Conservation (phyloP, 305 asterid genomes). For the Withania somnifera region DNA sequence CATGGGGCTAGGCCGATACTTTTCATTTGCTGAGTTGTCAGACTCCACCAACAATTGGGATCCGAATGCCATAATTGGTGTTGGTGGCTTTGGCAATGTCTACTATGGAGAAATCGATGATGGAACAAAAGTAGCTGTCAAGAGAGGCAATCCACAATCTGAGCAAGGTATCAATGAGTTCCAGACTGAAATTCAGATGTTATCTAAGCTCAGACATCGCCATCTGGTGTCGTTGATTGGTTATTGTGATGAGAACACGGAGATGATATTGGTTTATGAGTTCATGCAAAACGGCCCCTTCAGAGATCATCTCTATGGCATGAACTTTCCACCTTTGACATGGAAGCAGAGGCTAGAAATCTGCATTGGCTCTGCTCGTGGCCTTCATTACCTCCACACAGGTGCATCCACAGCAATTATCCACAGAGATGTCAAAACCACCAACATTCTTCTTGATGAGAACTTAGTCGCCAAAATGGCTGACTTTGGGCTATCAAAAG, state of each 20-base stretch:
- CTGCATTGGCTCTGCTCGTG: slow-evolving; percentile 62
- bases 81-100: slow-evolving; percentile 59
- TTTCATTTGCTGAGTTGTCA: slow-evolving; percentile 29
- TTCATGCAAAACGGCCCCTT: slow-evolving; percentile 54
- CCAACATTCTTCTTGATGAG: slow-evolving; percentile 51
- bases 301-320: slow-evolving; percentile 55
- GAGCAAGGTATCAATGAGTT: slow-evolving; percentile 61
- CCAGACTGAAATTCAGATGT: slow-evolving; percentile 62
- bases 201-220: slow-evolving; percentile 60
- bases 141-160: slow-evolving; percentile 57
- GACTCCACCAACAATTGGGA: slow-evolving; percentile 45
- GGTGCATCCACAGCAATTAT: slow-evolving; percentile 51
- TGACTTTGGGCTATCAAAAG: slow-evolving; percentile 54
- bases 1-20: slow-evolving; percentile 31
- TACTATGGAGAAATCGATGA: slow-evolving; percentile 40
- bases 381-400: slow-evolving; percentile 61
- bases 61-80: slow-evolving; percentile 27
- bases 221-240: slow-evolving; percentile 62
- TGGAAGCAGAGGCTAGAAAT: slow-evolving; percentile 56
- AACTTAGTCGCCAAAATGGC: slow-evolving; percentile 53
- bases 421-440: slow-evolving; percentile 58
- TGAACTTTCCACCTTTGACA: slow-evolving; percentile 24
- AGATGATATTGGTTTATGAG: slow-evolving; percentile 62
- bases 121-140: slow-evolving; percentile 48
- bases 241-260: slow-evolving; percentile 51